phyloP scores from a whole-genome alignment of 1,284 basidiomycete genomes.

The Singerocomus rubriflavus region DNA sequence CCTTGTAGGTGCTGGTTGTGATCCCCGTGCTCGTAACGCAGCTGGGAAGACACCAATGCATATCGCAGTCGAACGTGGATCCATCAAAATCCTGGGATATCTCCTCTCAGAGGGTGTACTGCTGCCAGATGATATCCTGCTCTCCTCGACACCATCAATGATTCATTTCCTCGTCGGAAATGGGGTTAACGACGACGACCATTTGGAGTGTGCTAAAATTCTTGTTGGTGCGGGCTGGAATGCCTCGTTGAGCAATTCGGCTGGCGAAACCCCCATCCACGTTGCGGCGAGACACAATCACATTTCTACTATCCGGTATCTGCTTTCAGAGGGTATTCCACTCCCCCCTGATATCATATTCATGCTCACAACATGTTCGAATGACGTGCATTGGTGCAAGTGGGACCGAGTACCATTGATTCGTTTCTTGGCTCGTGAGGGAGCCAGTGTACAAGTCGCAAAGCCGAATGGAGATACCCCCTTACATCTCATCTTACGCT shows the following conservation, averaged over 20 bases:
- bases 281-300: neutral
- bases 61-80: neutral
- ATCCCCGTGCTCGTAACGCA: neutral
- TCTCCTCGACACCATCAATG: neutral
- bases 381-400: no score
- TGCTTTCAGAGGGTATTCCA: neutral
- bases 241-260: no score
- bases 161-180: neutral
- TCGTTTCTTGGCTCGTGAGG: neutral
- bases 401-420: neutral
- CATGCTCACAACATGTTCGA: neutral
- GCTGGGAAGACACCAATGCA: conserved; percentile 1
- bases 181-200: neutral
- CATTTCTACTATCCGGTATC: neutral
- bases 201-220: neutral
- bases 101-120: neutral
- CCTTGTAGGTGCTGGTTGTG: neutral
- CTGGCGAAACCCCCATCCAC: conserved; percentile 3
- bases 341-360: conserved; percentile 1
- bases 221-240: neutral
- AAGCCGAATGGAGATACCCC: neutral
- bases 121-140: neutral
- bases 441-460: neutral
- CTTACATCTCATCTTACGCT: neutral
- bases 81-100: neutral